Percentiles rank a stretch among this genome's conserved stretches.
These are phyloP conservation scores for Kingdonia uniflora DNA, from an alignment of 164 flowering plant genomes.

Conservation along the genomic window DNA sequence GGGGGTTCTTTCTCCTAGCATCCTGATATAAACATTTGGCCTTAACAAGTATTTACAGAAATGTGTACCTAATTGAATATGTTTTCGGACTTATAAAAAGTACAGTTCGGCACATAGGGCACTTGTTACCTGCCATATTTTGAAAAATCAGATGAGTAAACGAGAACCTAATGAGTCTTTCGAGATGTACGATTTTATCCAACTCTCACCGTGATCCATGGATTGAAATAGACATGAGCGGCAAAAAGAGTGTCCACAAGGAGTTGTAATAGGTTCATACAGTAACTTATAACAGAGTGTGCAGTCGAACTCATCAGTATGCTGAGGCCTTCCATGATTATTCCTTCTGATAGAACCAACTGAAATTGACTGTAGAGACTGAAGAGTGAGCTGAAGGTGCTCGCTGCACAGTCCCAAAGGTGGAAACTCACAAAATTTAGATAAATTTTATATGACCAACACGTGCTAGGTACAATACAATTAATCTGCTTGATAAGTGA, in stretches of 20 bases:
- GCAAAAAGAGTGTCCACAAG: constrained; percentile 98
- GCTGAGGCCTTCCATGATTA: constrained; percentile 43
- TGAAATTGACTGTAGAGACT: constrained; percentile 35
- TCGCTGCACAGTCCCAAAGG: constrained; percentile 38
- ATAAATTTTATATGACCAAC: neutral
- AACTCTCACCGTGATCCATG: constrained; percentile 71
- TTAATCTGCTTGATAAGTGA: neutral
- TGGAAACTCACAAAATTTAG: no score
- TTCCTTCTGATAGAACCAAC: constrained; percentile 19
- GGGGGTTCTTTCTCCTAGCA: no score
- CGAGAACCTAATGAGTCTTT: neutral
- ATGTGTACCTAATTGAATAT: constrained; percentile 62
- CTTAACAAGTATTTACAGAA: neutral
- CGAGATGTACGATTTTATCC: neutral
- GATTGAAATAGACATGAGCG: constrained; percentile 87
- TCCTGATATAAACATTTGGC: no score
- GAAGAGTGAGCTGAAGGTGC: constrained; percentile 46
- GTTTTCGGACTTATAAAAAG: constrained; percentile 74
- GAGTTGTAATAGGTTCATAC: constrained; percentile 87
- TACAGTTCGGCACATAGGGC: constrained; percentile 93
- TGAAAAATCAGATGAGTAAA: constrained; percentile 7
- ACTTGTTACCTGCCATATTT: constrained; percentile 61
- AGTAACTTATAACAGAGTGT: constrained; percentile 80
- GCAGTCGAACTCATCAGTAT: constrained; percentile 87
- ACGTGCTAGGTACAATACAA: neutral